A percentile compares a stretch with the other conserved stretches of the same genome.
Evolutionary conservation across 2,329 filamentous ascomycete genomes (phyloP).

Genomic region (Aspergillus flavus): DNA sequence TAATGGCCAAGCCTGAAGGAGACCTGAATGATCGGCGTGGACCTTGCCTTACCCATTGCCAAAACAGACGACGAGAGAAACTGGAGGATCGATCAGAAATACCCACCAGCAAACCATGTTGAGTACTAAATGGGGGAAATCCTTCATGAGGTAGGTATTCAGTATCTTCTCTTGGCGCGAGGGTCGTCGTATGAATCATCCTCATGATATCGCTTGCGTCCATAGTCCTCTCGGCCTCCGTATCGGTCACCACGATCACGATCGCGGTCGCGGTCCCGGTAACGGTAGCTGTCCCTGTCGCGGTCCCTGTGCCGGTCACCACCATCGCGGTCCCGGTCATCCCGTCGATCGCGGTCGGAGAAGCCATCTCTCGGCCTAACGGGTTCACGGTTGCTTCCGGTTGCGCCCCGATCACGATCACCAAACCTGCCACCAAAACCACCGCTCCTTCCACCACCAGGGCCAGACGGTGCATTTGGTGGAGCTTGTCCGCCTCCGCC

Average conservation of each 20-base stretch:
- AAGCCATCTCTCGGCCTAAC: slow-evolving; percentile 69
- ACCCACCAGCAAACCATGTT: slow-evolving; percentile 48
- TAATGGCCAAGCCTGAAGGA: slow-evolving; percentile 12
- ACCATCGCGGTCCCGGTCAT: slow-evolving; percentile 52
- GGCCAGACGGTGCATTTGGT: slow-evolving; percentile 55
- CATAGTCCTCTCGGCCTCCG: slow-evolving; percentile 55
- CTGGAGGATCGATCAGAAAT: slow-evolving; percentile 37
- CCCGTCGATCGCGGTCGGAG: slow-evolving; percentile 47
- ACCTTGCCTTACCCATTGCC: slow-evolving; percentile 41
- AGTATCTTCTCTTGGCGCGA: slow-evolving; percentile 63
- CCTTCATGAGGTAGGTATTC: slow-evolving; percentile 23
- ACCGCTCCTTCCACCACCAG: slow-evolving; percentile 57
- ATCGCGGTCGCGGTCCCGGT: slow-evolving; percentile 48
- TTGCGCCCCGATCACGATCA: slow-evolving; percentile 60
- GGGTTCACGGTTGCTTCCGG: slow-evolving; percentile 82
- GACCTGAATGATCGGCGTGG: slow-evolving; percentile 11
- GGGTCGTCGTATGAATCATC: slow-evolving; percentile 79
- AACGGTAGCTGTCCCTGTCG: slow-evolving; percentile 57
- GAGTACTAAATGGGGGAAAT: slow-evolving; percentile 22
- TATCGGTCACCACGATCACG: slow-evolving; percentile 52
- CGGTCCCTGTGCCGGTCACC: slow-evolving; percentile 55
- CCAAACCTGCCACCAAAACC: slow-evolving; percentile 51
- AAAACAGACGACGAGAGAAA: slow-evolving; percentile 29
- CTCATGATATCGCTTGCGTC: slow-evolving; percentile 72
- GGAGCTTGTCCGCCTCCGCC: slow-evolving; percentile 52